These are phyloP conservation scores for Podospora didyma DNA, from an alignment of 495 filamentous ascomycete species.

Conservation along the genomic window DNA sequence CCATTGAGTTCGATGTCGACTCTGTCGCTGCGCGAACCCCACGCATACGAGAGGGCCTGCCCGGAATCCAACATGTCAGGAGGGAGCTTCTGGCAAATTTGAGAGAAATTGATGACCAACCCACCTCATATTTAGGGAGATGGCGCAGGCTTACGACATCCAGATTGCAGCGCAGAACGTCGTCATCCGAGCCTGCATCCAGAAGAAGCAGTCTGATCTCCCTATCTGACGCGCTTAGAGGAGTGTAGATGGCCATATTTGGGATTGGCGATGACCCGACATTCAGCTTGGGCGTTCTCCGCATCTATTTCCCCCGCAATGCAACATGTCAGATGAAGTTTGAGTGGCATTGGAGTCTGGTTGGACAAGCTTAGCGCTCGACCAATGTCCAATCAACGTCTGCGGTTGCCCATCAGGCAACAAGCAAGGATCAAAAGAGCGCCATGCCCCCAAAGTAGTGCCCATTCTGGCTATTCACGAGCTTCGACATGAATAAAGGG, in stretches of 20 bases:
- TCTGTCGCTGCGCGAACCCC: slow-evolving; percentile 17
- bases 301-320: too few relatives aligned
- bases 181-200: not conserved
- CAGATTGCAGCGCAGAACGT: not conserved
- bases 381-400: too few relatives aligned
- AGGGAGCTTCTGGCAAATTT: not conserved
- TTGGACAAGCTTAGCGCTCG: too few relatives aligned
- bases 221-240: not conserved
- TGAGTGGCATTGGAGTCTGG: too few relatives aligned
- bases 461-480: too few relatives aligned
- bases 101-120: not conserved
- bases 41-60: slow-evolving; percentile 25
- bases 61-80: not conserved
- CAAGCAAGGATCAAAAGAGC: too few relatives aligned
- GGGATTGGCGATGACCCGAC: too few relatives aligned
- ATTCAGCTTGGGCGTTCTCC: too few relatives aligned
- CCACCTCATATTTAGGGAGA: not conserved
- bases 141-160: not conserved
- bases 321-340: too few relatives aligned
- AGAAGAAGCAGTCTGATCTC: not conserved
- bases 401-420: too few relatives aligned
- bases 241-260: not conserved
- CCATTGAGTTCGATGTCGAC: slow-evolving; percentile 12
- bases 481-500: too few relatives aligned
- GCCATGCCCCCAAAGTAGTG: too few relatives aligned